A percentile compares a stretch with the other conserved stretches of the same genome.
Conservation (phyloP, 129 eudicot species). For the Pittosporum tobira region DNA sequence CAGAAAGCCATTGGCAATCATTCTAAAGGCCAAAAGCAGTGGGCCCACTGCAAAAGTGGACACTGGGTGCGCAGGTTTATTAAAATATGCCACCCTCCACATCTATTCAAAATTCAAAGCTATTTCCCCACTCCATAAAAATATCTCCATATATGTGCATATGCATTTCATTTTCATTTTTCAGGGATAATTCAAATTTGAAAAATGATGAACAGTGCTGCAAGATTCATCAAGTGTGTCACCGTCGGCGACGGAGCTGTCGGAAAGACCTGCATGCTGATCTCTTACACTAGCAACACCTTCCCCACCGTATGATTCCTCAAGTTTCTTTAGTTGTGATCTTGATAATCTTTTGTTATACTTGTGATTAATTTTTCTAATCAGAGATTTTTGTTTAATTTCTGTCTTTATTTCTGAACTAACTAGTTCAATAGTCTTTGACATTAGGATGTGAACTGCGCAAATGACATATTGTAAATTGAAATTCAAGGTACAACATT, state of each 20-base stretch:
- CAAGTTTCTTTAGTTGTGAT: neutral
- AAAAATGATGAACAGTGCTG: slow-evolving; percentile 25
- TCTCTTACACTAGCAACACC: slow-evolving; percentile 49
- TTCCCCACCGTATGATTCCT: slow-evolving; percentile 37
- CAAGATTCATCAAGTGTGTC: slow-evolving; percentile 51
- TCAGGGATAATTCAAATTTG: neutral
- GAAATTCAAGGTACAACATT: no score
- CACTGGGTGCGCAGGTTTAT: slow-evolving; percentile 8
- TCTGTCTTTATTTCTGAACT: no score
- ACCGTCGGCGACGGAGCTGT: slow-evolving; percentile 52
- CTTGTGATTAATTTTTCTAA: no score
- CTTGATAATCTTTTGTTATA: neutral
- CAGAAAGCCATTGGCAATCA: slow-evolving; percentile 31
- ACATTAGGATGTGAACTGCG: no score
- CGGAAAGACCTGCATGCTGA: slow-evolving; percentile 55
- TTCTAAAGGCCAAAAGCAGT: slow-evolving; percentile 19
- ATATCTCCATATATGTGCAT: slow-evolving; percentile 9
- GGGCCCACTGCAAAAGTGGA: slow-evolving; percentile 17
- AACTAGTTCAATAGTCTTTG: no score
- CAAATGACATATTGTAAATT: no score
- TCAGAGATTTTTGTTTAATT: neutral
- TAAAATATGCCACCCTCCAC: slow-evolving; percentile 21
- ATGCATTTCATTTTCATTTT: slow-evolving; percentile 9
- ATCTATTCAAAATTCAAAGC: slow-evolving; percentile 31
- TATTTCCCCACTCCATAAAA: slow-evolving; percentile 13